phyloP scores from a whole-genome alignment of 2,329 filamentous ascomycete genomes.

The Colletotrichum tropicale region DNA sequence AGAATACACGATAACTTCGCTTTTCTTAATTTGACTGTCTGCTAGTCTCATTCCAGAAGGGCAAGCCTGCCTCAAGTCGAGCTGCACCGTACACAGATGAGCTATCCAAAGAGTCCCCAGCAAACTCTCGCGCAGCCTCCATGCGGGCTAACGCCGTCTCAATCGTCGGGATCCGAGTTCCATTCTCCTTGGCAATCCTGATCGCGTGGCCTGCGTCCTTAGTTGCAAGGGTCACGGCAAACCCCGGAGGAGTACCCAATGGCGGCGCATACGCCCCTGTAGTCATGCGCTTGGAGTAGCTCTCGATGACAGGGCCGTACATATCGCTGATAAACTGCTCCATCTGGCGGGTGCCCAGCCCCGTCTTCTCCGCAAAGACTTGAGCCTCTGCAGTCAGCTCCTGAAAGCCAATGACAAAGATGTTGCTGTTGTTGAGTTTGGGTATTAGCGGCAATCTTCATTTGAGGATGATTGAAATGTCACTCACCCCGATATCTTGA shows the following conservation, averaged over 20 bases:
- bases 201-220: constrained; percentile 13
- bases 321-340: constrained; percentile 31
- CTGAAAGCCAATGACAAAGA: constrained; percentile 27
- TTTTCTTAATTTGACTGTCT: constrained; percentile 1
- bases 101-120: constrained; percentile 11
- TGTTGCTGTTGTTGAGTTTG: constrained; percentile 32
- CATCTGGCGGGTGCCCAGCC: constrained; percentile 25
- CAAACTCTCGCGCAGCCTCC: constrained; percentile 4
- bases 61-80: constrained; percentile 6
- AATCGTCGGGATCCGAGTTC: constrained; percentile 2
- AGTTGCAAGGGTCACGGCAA: constrained; percentile 6
- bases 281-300: constrained; percentile 31
- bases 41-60: constrained; percentile 17
- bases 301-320: constrained; percentile 29
- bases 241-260: constrained; percentile 5
- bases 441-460: background rate
- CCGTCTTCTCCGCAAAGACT: constrained; percentile 33
- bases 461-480: background rate
- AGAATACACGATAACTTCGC: background rate
- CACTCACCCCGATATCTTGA: constrained; percentile 44
- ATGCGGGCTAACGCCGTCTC: constrained; percentile 8
- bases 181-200: constrained; percentile 5
- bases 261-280: constrained; percentile 29
- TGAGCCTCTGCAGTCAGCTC: constrained; percentile 33
- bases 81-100: constrained; percentile 8